Evolutionary conservation across 139 green algal genomes (phyloP).

Genomic region (Chlorella vulgaris): DNA sequence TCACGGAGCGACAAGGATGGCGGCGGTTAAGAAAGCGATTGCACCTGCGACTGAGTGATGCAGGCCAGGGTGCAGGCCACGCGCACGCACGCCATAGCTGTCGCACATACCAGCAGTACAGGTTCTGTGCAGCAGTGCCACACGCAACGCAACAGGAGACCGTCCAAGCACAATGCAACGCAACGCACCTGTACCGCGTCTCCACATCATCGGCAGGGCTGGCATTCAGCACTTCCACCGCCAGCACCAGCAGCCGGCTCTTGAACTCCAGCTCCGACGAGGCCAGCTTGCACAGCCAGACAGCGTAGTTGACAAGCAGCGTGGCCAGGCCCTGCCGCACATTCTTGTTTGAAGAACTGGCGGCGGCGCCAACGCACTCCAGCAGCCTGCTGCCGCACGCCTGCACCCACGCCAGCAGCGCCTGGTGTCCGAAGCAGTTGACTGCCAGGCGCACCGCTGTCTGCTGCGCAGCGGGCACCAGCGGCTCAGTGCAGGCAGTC

Average conservation of each 20-base stretch:
- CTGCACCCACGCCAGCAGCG: constrained; percentile 45
- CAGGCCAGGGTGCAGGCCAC: too few species aligned
- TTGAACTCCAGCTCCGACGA: constrained; percentile 48
- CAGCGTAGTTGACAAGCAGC: constrained; percentile 70
- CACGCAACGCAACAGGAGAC: too few species aligned
- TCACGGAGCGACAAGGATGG: constrained; percentile 2
- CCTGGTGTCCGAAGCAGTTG: constrained; percentile 61
- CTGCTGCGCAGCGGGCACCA: constrained; percentile 54
- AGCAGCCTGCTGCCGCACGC: constrained; percentile 41
- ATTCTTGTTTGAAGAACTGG: constrained; percentile 46
- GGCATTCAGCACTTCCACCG: constrained; percentile 51
- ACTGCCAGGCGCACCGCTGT: constrained; percentile 63
- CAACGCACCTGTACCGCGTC: constrained; percentile 42
- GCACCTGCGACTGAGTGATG: too few species aligned
- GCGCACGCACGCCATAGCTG: too few species aligned
- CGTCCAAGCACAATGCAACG: too few species aligned
- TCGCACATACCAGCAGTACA: not conserved
- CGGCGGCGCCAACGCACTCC: constrained; percentile 46
- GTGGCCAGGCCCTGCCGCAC: constrained; percentile 67
- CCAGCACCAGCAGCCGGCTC: constrained; percentile 48
- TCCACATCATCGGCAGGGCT: constrained; percentile 38
- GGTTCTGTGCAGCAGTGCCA: too few species aligned
- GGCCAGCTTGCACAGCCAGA: constrained; percentile 38
- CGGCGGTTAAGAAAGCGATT: too few species aligned
- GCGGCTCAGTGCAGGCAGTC: constrained; percentile 26